Conservation (phyloP, 2,329 filamentous ascomycete species). For the Talaromyces atroroseus region DNA sequence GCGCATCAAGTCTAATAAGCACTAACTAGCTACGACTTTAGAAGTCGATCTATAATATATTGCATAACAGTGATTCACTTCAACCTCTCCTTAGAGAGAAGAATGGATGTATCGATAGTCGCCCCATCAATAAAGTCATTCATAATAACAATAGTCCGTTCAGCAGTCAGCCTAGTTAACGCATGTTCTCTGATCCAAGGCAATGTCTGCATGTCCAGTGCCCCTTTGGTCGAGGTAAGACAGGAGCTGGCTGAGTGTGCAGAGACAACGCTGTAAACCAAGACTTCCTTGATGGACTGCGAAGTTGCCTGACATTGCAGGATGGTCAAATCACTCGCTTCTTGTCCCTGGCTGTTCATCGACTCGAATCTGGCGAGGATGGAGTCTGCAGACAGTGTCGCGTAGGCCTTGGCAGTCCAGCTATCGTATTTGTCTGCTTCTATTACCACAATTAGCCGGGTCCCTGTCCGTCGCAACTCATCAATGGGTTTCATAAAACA, state of each 20-base stretch:
- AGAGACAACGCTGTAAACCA: conserved; percentile 43
- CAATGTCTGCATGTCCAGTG: conserved; percentile 46
- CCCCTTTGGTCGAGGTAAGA: conserved; percentile 46
- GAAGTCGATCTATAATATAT: no score
- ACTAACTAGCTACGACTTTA: no score
- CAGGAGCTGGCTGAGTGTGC: conserved; percentile 42
- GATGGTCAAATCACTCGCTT: conserved; percentile 35
- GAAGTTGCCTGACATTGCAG: conserved; percentile 50
- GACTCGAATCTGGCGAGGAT: conserved; percentile 35
- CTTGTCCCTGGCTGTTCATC: conserved; percentile 28
- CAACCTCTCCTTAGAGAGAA: background rate
- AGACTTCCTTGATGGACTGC: conserved; percentile 45
- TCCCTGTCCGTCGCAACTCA: conserved; percentile 30
- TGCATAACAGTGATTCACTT: background rate
- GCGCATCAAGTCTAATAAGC: no score
- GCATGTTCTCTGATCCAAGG: conserved; percentile 44
- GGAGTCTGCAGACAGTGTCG: conserved; percentile 36
- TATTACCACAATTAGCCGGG: conserved; percentile 36
- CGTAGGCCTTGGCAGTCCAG: conserved; percentile 38
- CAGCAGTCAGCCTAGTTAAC: conserved; percentile 30
- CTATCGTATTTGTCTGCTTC: conserved; percentile 37
- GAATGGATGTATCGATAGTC: conserved; percentile 22
- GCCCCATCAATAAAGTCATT: conserved; percentile 51
- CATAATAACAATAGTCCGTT: conserved; percentile 44
- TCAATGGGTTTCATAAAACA: conserved; percentile 20